Conservation (phyloP, 2,329 filamentous ascomycete genomes). For the Colletotrichum tofieldiae region DNA sequence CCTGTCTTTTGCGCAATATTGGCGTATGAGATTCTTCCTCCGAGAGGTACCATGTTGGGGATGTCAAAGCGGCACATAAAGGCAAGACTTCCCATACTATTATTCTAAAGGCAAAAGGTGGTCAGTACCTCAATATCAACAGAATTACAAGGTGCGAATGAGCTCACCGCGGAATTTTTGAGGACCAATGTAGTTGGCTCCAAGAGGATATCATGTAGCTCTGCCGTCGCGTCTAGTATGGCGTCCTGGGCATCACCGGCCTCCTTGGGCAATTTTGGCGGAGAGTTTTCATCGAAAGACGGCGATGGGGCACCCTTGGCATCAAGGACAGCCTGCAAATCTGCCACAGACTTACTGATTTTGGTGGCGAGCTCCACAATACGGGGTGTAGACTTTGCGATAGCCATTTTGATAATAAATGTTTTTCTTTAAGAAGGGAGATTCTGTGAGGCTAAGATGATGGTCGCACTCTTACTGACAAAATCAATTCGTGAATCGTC, state of each 20-base stretch:
- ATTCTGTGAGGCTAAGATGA: not conserved
- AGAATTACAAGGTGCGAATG: too few relatives aligned
- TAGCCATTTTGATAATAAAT: not conserved
- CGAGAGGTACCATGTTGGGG: not conserved
- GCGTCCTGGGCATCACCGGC: constrained; percentile 8
- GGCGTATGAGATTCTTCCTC: not conserved
- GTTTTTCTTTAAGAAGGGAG: not conserved
- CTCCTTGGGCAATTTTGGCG: not conserved
- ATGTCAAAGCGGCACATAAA: constrained; percentile 7
- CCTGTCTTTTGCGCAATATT: not conserved
- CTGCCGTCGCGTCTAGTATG: constrained; percentile 3
- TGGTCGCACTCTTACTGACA: not conserved
- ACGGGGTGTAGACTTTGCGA: constrained; percentile 1
- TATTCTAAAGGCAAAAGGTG: not conserved
- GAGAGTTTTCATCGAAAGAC: constrained; percentile 10
- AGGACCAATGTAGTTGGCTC: not conserved
- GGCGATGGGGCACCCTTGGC: not conserved
- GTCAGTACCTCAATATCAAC: not conserved
- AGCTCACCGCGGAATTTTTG: not conserved
- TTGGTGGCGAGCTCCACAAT: constrained; percentile 2
- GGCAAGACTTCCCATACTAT: not conserved
- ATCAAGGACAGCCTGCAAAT: not conserved
- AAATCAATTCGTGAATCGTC: too few relatives aligned
- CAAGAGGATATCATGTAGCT: constrained; percentile 1
- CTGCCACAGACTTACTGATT: constrained; percentile 12